Base-by-base conservation (phyloP, 148 eudicot genomes). In the Gaultheria prostrata region DNA sequence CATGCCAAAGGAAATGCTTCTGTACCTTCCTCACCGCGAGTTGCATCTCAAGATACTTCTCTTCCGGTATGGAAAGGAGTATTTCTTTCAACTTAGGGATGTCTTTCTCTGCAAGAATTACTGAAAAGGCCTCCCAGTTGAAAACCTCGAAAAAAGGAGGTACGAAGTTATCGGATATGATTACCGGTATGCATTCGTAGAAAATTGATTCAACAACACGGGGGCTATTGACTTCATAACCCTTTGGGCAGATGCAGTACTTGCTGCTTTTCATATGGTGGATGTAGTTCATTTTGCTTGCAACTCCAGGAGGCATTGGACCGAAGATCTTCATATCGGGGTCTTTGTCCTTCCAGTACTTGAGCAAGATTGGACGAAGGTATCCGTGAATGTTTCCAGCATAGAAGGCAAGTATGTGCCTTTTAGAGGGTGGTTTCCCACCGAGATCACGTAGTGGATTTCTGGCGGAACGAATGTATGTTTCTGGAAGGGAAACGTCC, bases 121-220 rank as follows among this genome's bases (percentile, higher is more conserved):
- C 91, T 0, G 93, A 82, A 84, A 95, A 95, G 0, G 89, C 83
- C 56, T 89, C 93, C 98, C 98, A 95, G 20, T 95, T 85, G 30
- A 95, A 85, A 21, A 90, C 85, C 82, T 93, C 97, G 45, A 95
- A 92, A 51, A 93, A 95, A 8, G 97, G 98, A 20, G 98, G 98
- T 61, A 93, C 98, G 26, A 91, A 92, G 76, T 93, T 95, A 80
- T 93, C 97, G 13, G 98, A 90, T 79, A 95, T 89, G 59, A 95
- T 90, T 71, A 95, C 94, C 0, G 97, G 98, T 35, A 93, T 90
- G 84, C 98, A 93, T 84, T 89, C 98, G 0, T 93, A 90, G 81
- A 87, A 93, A 54, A 95, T 90, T 4, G 98, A 86, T 78, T 95
- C 97, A 8, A 95, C 93, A 50, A 95, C 89, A 53, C 98, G 49